Percentiles rank a stretch among this genome's conserved stretches.
Conservation (phyloP, 495 filamentous ascomycete genomes). For the Annulohypoxylon stygium region DNA sequence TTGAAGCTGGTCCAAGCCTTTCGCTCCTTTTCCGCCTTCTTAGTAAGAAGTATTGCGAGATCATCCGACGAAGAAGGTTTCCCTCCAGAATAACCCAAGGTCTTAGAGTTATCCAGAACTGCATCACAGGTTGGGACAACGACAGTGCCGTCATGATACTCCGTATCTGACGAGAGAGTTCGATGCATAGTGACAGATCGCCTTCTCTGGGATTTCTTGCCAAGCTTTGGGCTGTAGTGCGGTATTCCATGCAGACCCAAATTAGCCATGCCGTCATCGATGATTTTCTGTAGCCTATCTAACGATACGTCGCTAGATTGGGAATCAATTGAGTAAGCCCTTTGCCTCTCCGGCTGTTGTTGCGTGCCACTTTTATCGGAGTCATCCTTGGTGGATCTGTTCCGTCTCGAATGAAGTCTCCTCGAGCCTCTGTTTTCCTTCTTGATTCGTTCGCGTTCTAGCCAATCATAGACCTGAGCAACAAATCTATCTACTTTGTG, state of each 20-base stretch:
- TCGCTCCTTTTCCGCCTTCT: constrained; percentile 70
- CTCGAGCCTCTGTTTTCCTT: constrained; percentile 65
- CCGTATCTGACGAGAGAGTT: constrained; percentile 79
- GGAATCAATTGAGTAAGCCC: constrained; percentile 63
- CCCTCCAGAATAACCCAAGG: constrained; percentile 78
- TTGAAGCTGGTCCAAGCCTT: constrained; percentile 87
- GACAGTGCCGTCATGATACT: constrained; percentile 78
- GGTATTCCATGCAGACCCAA: constrained; percentile 57
- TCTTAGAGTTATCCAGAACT: constrained; percentile 88
- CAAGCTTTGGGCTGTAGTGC: constrained; percentile 51
- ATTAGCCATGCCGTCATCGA: constrained; percentile 69
- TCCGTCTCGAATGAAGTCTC: constrained; percentile 50
- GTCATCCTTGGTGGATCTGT: constrained; percentile 39
- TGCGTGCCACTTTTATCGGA: constrained; percentile 32
- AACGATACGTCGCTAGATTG: constrained; percentile 72
- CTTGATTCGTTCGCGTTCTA: constrained; percentile 80
- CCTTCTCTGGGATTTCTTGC: constrained; percentile 51
- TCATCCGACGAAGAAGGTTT: constrained; percentile 62
- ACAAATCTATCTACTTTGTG: constrained; percentile 67
- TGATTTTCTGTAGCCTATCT: constrained; percentile 76
- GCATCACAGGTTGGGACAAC: constrained; percentile 83
- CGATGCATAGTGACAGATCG: constrained; percentile 52
- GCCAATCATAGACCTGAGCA: constrained; percentile 81
- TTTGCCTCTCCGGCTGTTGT: constrained; percentile 34
- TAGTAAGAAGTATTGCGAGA: constrained; percentile 55